Evolutionary conservation across 306 rosid genomes (phyloP).

Genomic region (Quercus parvula): DNA sequence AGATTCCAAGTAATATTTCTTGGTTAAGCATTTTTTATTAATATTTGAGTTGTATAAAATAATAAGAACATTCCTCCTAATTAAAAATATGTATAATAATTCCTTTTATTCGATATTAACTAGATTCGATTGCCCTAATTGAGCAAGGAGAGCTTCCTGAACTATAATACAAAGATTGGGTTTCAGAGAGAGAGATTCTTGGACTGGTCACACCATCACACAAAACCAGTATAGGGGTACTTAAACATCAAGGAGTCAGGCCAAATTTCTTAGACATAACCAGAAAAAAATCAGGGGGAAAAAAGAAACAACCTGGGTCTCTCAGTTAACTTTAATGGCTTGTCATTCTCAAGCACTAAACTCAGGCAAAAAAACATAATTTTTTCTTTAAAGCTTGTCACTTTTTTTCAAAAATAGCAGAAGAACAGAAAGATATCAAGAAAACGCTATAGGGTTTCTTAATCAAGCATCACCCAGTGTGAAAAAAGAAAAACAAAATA

Average conservation of each 20-base stretch:
- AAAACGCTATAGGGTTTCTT: not conserved
- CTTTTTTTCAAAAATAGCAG: not conserved
- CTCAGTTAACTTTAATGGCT: slow-evolving; percentile 32
- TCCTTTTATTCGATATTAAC: not conserved
- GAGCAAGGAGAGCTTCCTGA: slow-evolving; percentile 20
- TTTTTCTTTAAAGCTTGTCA: not conserved
- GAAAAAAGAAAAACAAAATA: not conserved
- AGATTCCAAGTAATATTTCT: not conserved
- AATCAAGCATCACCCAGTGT: slow-evolving; percentile 1
- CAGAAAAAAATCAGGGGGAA: slow-evolving; percentile 26
- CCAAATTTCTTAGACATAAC: slow-evolving; percentile 31
- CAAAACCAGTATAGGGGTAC: slow-evolving; percentile 24
- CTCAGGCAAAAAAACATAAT: not conserved
- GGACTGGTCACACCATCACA: slow-evolving; percentile 22
- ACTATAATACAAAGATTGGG: slow-evolving; percentile 29
- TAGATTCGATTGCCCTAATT: slow-evolving; percentile 6
- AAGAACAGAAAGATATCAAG: not conserved
- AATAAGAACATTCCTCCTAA: slow-evolving; percentile 27
- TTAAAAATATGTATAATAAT: not conserved
- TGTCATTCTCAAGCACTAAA: slow-evolving; percentile 29
- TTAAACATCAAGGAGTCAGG: slow-evolving; percentile 22
- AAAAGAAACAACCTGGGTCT: slow-evolving; percentile 21
- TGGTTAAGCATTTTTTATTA: not conserved
- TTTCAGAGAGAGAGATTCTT: slow-evolving; percentile 18
- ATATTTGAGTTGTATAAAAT: slow-evolving; percentile 15